Conservation (phyloP, 441 rosid species). For the Adansonia grandidieri region DNA sequence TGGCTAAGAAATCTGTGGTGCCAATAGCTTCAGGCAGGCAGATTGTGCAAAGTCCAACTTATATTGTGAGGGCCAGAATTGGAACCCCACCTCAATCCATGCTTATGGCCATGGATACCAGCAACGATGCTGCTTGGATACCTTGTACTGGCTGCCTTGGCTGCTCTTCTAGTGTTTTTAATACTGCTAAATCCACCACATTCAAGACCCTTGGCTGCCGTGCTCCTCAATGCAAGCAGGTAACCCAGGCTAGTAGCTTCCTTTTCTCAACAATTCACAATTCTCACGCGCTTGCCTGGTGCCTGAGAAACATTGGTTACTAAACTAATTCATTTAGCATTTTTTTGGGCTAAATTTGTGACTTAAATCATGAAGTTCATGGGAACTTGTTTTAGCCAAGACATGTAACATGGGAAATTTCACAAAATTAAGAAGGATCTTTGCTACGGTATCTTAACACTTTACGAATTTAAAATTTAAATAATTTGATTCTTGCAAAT, state of each 20-base stretch:
- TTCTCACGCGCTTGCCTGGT: not conserved
- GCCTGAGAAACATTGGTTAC: not conserved
- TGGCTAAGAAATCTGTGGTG: conserved; percentile 61
- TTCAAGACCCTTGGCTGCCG: conserved; percentile 59
- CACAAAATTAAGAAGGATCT: conserved; percentile 2
- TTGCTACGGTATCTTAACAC: not conserved
- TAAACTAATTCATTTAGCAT: not conserved
- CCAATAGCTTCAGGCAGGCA: conserved; percentile 85
- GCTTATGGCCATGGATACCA: conserved; percentile 87
- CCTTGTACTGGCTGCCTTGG: conserved; percentile 87
- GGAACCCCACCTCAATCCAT: conserved; percentile 85
- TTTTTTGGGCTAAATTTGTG: not conserved
- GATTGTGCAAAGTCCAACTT: conserved; percentile 80
- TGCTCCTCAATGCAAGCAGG: conserved; percentile 78
- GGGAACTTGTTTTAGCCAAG: not conserved
- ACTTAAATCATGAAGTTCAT: conserved; percentile 11
- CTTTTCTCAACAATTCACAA: not conserved
- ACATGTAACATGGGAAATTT: not conserved
- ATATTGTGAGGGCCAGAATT: conserved; percentile 63
- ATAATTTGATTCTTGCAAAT: no score
- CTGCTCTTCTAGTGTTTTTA: conserved; percentile 63
- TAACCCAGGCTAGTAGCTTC: conserved; percentile 19
- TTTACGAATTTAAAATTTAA: no score
- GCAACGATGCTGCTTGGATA: conserved; percentile 87
- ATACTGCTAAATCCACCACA: conserved; percentile 56